Base-by-base conservation (phyloP, 2,329 filamentous ascomycete species). In the Botrytis squamosa region DNA sequence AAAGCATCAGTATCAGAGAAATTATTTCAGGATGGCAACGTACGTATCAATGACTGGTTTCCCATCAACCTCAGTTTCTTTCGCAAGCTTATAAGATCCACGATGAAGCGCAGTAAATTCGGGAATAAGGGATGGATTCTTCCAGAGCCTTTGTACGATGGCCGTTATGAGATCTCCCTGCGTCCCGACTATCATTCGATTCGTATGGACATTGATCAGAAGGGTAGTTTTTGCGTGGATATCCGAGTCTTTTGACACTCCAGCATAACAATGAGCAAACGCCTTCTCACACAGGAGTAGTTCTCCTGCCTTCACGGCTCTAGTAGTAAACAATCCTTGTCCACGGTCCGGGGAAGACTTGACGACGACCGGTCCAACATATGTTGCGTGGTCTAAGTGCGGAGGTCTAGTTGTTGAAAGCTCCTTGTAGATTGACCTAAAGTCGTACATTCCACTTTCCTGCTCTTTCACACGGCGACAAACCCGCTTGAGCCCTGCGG, bases 201-300 rank as follows among this genome's bases (percentile, higher is more conserved):
- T 60, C 38, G 67, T 74, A 29, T 71, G 67, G 3, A 49, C 40
- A 64, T 74, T 71, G 18, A 75, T 68, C 10, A 74, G 29, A 57
- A 68, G 29, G 16, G 60, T 74, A 6, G 49, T 59, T 49, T 71
- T 64, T 25, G 66, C 62, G 40, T 12, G 14, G 14, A 20, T 33
- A 12, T 55, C 33, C 20, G 36, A 62, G 22, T 49, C 44, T 20
- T 65, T 29, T 36, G 38, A 40, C 25, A 29, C 57, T 33, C 49
- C 67, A 25, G 60, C 44, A 70, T 74, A 75, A 49, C 68, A 74
- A 71, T 76, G 70, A 6, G 74, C 74, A 44, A 75, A 75, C 40
- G 76, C 74, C 33, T 77, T 77, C 60, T 77, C 76, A 52, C 75
- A 77, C 8, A 76, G 57, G 3, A 77, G 75, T 4, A 77, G 46